Percentiles rank a stretch among this genome's conserved stretches.
Conservation (phyloP, 768 basidiomycete genomes). For the Artomyces pyxidatus region DNA sequence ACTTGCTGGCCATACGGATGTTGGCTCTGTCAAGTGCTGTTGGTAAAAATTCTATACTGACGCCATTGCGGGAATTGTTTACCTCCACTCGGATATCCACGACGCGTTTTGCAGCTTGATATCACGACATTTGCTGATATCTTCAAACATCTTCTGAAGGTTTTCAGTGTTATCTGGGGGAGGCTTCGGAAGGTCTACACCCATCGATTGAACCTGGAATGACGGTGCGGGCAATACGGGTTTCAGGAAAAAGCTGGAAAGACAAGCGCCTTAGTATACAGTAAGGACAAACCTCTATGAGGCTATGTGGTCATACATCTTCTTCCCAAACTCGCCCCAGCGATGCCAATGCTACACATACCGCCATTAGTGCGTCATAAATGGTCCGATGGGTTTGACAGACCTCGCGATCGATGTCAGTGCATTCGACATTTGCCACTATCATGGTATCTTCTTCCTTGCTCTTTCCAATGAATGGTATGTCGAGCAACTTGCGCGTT, state of each 20-base stretch:
- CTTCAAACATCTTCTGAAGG: constrained; percentile 6
- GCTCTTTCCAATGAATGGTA: constrained; percentile 36
- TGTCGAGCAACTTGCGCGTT: constrained; percentile 31
- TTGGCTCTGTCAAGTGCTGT: constrained; percentile 27
- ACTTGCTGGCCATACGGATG: constrained; percentile 38
- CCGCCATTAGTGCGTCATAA: neutral
- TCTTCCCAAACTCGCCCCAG: constrained; percentile 13
- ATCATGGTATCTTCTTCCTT: constrained; percentile 20
- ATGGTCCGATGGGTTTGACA: constrained; percentile 4
- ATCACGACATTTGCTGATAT: constrained; percentile 3
- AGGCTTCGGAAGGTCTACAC: constrained; percentile 4
- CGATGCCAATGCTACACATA: constrained; percentile 13
- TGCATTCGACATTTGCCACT: constrained; percentile 31
- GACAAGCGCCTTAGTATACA: neutral
- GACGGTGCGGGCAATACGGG: constrained; percentile 3
- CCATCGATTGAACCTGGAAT: constrained; percentile 11
- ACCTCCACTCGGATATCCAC: constrained; percentile 9
- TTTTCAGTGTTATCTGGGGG: constrained; percentile 3
- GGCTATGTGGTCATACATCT: constrained; percentile 1
- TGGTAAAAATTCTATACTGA: constrained; percentile 13
- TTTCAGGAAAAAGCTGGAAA: constrained; percentile 3
- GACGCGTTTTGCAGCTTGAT: constrained; percentile 2
- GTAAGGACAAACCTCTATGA: neutral
- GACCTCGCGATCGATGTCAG: constrained; percentile 25
- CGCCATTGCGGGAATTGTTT: neutral